phyloP scores from a whole-genome alignment of 495 filamentous ascomycete genomes.

The Bathelium albidoporum region DNA sequence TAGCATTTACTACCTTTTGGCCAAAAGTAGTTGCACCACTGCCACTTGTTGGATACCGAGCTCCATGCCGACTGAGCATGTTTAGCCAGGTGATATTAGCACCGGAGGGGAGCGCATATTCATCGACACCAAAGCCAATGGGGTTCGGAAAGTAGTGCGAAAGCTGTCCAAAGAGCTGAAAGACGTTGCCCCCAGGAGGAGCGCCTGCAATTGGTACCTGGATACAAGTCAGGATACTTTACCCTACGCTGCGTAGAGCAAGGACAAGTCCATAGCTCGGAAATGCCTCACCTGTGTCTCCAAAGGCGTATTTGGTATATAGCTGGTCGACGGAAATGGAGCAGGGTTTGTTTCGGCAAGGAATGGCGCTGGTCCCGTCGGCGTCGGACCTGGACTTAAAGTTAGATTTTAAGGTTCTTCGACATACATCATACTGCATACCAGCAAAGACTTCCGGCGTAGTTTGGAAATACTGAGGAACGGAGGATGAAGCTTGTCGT shows the following conservation, averaged over 20 bases:
- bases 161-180: slow-evolving; percentile 43
- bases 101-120: slow-evolving; percentile 16
- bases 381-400: slow-evolving; percentile 39
- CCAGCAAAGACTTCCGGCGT: slow-evolving; percentile 31
- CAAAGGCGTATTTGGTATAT: slow-evolving; percentile 45
- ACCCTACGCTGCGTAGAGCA: no score
- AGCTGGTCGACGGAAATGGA: slow-evolving; percentile 40
- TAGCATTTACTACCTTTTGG: slow-evolving; percentile 27
- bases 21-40: slow-evolving; percentile 28
- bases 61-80: slow-evolving; percentile 19
- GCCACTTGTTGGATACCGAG: slow-evolving; percentile 21
- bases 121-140: slow-evolving; percentile 19
- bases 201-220: slow-evolving; percentile 42
- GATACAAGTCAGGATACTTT: neutral
- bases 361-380: slow-evolving; percentile 47
- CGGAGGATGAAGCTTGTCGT: slow-evolving; percentile 8
- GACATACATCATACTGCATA: slow-evolving; percentile 5
- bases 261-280: neutral
- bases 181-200: slow-evolving; percentile 40
- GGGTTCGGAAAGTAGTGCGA: slow-evolving; percentile 34
- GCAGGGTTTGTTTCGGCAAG: slow-evolving; percentile 46
- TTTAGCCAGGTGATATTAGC: slow-evolving; percentile 17
- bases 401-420: slow-evolving; percentile 14
- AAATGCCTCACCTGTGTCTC: slow-evolving; percentile 35
- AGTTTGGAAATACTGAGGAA: slow-evolving; percentile 50